A percentile compares a stretch with the other conserved stretches of the same genome.
phyloP scores from a whole-genome alignment of 164 flowering plant species.

The Aristolochia fimbriata region DNA sequence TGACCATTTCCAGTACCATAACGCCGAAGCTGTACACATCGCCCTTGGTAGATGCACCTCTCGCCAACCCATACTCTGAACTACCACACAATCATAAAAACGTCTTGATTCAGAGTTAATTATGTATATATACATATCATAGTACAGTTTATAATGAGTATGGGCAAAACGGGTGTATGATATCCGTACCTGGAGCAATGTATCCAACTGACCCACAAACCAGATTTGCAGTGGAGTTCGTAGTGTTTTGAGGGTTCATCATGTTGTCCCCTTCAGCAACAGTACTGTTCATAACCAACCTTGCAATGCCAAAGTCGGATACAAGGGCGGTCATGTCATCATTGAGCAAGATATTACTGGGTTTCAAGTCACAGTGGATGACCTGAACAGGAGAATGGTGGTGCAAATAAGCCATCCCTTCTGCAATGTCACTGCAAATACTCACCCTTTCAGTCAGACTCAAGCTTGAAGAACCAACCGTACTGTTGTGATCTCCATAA shows the following conservation, averaged over 20 bases:
- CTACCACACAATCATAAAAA: not conserved
- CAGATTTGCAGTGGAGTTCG: conserved; percentile 16
- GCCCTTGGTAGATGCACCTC: conserved; percentile 21
- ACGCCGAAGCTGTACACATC: conserved; percentile 28
- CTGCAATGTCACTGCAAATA: conserved; percentile 23
- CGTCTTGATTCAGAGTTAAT: not conserved
- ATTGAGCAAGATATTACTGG: conserved; percentile 22
- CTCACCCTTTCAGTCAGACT: conserved; percentile 14
- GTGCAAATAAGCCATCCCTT: conserved; percentile 28
- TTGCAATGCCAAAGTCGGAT: conserved; percentile 26
- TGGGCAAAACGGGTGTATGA: too few relatives aligned
- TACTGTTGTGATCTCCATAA: conserved; percentile 8
- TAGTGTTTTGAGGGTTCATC: not conserved
- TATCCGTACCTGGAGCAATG: conserved; percentile 21
- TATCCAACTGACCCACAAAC: conserved; percentile 22
- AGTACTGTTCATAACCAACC: conserved; percentile 16
- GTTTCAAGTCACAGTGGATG: conserved; percentile 30
- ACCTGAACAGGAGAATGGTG: conserved; percentile 28
- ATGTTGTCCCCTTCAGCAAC: conserved; percentile 1
- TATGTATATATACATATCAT: not conserved
- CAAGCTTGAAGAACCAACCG: conserved; percentile 5
- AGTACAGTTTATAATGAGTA: not conserved
- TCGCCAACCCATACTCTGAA: conserved; percentile 24
- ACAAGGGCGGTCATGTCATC: conserved; percentile 26
- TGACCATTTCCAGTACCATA: conserved; percentile 20